Evolutionary conservation across 257 asterid species (phyloP).

Genomic region (Cruciata laevipes): DNA sequence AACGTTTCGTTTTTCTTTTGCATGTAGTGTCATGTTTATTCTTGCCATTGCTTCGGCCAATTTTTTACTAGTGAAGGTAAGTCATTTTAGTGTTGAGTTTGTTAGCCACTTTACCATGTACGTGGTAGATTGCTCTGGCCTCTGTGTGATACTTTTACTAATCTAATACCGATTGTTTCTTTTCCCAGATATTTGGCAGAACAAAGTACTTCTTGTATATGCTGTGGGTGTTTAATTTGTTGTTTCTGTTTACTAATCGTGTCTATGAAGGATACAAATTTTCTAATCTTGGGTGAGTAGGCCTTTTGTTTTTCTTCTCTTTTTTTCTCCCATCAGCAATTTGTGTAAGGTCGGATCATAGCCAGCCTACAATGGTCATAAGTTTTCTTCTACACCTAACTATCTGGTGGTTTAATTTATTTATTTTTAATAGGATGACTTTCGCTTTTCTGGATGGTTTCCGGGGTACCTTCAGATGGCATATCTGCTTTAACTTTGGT

Average conservation of each 20-base stretch:
- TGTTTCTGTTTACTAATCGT: slow-evolving; percentile 68
- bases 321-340: background rate
- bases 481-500: slow-evolving; percentile 97
- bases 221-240: slow-evolving; percentile 69
- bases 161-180: slow-evolving; percentile 37
- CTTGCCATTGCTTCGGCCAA: slow-evolving; percentile 67
- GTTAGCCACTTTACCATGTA: slow-evolving; percentile 8
- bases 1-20: slow-evolving; percentile 7
- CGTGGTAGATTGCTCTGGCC: background rate
- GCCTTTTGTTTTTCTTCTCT: background rate
- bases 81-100: slow-evolving; percentile 23
- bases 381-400: background rate
- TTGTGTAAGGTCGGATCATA: background rate
- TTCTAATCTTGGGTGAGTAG: slow-evolving; percentile 69
- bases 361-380: background rate
- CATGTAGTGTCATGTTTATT: slow-evolving; percentile 64
- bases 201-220: slow-evolving; percentile 49
- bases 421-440: slow-evolving; percentile 41
- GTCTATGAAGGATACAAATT: slow-evolving; percentile 74
- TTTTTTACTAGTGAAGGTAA: slow-evolving; percentile 79
- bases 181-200: slow-evolving; percentile 75
- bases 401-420: slow-evolving; percentile 10
- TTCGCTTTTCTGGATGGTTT: slow-evolving; percentile 73
- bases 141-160: background rate
- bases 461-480: slow-evolving; percentile 98